Base-by-base conservation (phyloP, 176 grass and related monocot genomes). In the Paspalum vaginatum region DNA sequence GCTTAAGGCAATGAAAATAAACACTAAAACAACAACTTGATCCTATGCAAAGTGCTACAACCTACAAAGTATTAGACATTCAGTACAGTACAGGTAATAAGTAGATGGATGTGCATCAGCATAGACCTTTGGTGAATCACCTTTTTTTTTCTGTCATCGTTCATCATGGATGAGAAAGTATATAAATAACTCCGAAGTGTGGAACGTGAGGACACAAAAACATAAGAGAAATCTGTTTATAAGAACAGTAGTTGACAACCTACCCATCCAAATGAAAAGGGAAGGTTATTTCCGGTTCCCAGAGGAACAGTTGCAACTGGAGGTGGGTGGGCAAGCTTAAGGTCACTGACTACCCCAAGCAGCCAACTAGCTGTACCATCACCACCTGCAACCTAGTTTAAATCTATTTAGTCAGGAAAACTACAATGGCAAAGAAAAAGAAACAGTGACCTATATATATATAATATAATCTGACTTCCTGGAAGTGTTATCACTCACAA, bases 281-380 rank as follows among this genome's bases (percentile, higher is more conserved):
- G 95, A 64, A 98, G 90, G 75, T 98, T 98, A 79, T 98, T 98
- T 78, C 95, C 95, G 16, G 95, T 98, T 83, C 92, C 95, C 20
- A 98, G 81, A 91, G 92, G 95, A 50, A 98, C 90, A 17, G 95
- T 98, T 68, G 88, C 95, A 56, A 98, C 61, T 39, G 95, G 87
- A 89, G 88, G 95, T 61, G 88, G 88, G 49, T 68, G 83, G 5
- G 72, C 39, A 78, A 98, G 90, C 85, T 92, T 98, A 84, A 98
- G 89, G 69, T 98, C 95, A 51, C 85, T 92, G 14, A 98, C 92
- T 10, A 94, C 95, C 45, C 95, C 95, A 83, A 94, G 92, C 75
- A 98, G 81, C 95, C 95, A 98, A 72, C 95, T 94, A 48, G 95
- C 92, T 68, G 95, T 98, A 77, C 95, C 95, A 87, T 98, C 95